These are phyloP conservation scores for Clavaria fumosa DNA, from an alignment of 768 basidiomycete genomes.

Conservation along the genomic window DNA sequence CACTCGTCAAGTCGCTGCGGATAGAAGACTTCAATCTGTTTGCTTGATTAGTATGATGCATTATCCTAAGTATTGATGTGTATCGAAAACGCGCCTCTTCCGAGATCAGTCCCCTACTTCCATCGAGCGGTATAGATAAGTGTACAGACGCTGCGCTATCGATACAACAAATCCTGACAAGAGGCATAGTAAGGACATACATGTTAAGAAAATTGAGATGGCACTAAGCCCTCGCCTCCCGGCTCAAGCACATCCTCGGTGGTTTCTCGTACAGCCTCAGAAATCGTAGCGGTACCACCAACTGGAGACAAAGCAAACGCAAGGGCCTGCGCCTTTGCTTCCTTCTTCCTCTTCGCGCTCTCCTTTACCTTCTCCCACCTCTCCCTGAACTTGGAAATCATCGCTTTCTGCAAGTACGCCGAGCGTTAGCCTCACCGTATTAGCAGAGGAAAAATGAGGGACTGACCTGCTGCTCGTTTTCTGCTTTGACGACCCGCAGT, in stretches of 20 bases:
- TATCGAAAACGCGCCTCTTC: neutral
- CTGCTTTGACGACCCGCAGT: conserved; percentile 38
- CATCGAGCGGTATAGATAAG: no score
- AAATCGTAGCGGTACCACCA: conserved; percentile 13
- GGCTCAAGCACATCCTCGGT: conserved; percentile 63
- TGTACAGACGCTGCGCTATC: neutral
- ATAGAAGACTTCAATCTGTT: conserved; percentile 64
- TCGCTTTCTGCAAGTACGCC: conserved; percentile 41
- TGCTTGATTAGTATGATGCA: conserved; percentile 22
- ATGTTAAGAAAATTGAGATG: no score
- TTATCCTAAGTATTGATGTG: neutral
- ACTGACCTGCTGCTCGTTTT: conserved; percentile 74
- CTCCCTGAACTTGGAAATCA: conserved; percentile 72
- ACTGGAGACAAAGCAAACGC: conserved; percentile 12
- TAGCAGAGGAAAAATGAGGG: neutral
- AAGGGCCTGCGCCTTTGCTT: conserved; percentile 43
- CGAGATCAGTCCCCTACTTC: no score
- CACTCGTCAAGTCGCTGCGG: conserved; percentile 39
- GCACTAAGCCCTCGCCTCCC: conserved; percentile 22
- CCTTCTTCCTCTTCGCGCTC: conserved; percentile 74
- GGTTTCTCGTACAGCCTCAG: conserved; percentile 37
- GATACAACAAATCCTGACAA: neutral
- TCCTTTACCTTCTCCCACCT: conserved; percentile 86
- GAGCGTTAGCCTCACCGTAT: neutral
- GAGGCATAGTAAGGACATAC: no score